Evolutionary conservation across 768 basidiomycete species (phyloP).

Genomic region (Tricholoma terreum): DNA sequence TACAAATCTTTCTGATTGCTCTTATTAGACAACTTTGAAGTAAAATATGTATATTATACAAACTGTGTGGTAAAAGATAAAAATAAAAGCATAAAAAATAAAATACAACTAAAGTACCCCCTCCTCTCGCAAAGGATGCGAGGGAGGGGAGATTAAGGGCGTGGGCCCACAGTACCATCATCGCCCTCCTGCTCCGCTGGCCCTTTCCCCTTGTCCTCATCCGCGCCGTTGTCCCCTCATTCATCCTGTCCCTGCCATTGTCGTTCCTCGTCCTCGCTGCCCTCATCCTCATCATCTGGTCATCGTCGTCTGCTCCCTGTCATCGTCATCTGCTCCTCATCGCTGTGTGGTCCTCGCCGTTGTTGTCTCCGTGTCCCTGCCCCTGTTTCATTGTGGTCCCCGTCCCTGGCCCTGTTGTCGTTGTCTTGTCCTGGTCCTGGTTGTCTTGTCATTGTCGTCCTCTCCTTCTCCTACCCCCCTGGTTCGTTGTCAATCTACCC

Average conservation of each 20-base stretch:
- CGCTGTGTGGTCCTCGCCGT: no score
- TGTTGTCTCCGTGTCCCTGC: no score
- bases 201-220: neutral
- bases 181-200: neutral
- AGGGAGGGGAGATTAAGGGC: no score
- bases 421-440: neutral
- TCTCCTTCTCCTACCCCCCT: no score
- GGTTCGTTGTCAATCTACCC: no score
- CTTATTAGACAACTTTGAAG: neutral
- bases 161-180: no score
- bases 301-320: no score
- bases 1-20: no score
- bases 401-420: neutral
- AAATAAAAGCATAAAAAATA: neutral
- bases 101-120: neutral
- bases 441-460: neutral
- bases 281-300: neutral
- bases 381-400: no score
- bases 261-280: neutral
- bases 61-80: neutral
- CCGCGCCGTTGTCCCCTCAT: neutral
- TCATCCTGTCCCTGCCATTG: neutral
- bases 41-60: neutral
- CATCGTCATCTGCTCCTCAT: no score
- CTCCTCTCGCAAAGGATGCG: no score